Conservation (phyloP, 2,329 filamentous ascomycete genomes). For the Pseudogymnoascus sp. region DNA sequence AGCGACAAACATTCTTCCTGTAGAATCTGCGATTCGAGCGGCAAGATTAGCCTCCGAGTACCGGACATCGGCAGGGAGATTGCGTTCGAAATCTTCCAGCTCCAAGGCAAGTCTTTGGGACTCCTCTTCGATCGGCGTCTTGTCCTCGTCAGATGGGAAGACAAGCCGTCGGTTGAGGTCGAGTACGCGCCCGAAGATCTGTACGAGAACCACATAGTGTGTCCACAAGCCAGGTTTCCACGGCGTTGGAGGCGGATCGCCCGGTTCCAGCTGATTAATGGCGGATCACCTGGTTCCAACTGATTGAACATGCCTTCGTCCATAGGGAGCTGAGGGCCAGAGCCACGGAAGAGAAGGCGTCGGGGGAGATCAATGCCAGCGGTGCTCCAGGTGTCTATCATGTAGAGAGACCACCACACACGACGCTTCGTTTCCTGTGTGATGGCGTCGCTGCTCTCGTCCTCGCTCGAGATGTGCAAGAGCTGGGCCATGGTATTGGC, state of each 20-base stretch:
- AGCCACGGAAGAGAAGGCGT: conserved; percentile 20
- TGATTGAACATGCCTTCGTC: conserved; percentile 22
- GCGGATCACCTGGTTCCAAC: conserved; percentile 22
- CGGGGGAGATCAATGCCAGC: conserved; percentile 24
- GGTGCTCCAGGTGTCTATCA: conserved; percentile 30
- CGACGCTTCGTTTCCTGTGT: conserved; percentile 27
- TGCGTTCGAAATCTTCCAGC: conserved; percentile 21
- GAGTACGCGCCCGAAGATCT: conserved; percentile 28
- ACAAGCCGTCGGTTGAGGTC: conserved; percentile 27
- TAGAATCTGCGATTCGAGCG: conserved; percentile 20
- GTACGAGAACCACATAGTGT: conserved; percentile 15
- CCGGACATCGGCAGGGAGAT: conserved; percentile 16
- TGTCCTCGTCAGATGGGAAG: conserved; percentile 24
- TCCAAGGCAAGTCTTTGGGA: conserved; percentile 14
- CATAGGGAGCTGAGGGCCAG: conserved; percentile 22
- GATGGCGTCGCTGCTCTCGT: conserved; percentile 20
- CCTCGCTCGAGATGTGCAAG: conserved; percentile 20
- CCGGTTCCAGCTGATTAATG: conserved; percentile 18
- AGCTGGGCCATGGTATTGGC: conserved; percentile 30
- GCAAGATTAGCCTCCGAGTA: conserved; percentile 23
- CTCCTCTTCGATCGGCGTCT: conserved; percentile 18
- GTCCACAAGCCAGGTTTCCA: conserved; percentile 27
- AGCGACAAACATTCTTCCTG: conserved; percentile 28
- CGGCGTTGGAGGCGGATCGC: conserved; percentile 16
- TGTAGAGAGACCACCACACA: conserved; percentile 29